Evolutionary conservation across 1,139 yeast species (phyloP).

Genomic region (Spathaspora sp.): DNA sequence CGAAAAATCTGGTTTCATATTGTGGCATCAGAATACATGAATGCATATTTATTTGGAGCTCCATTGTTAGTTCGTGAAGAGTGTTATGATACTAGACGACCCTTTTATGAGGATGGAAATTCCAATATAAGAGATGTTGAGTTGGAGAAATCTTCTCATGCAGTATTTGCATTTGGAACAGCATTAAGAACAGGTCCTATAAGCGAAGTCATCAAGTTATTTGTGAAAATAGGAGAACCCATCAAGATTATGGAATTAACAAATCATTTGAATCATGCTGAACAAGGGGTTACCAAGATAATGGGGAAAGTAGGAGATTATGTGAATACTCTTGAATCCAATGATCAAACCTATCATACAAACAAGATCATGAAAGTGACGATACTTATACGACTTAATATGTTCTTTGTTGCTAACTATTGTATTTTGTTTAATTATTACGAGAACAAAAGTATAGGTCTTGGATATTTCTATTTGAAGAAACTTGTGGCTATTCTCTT

Average conservation of each 20-base stretch:
- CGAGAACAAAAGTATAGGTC: constrained; percentile 23
- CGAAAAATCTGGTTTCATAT: constrained; percentile 54
- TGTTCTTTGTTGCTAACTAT: constrained; percentile 30
- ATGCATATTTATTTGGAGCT: constrained; percentile 41
- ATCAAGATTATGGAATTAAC: constrained; percentile 14
- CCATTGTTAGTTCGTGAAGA: constrained; percentile 31
- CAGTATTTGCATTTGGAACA: constrained; percentile 18
- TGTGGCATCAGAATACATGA: constrained; percentile 31
- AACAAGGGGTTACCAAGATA: constrained; percentile 25
- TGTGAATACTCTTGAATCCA: constrained; percentile 27
- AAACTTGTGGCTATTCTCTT: constrained; percentile 27
- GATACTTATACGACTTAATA: constrained; percentile 28
- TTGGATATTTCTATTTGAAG: constrained; percentile 29
- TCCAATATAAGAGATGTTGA: constrained; percentile 14
- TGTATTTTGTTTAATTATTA: constrained; percentile 34
- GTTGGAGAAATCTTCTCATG: constrained; percentile 16
- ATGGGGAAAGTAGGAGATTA: constrained; percentile 27
- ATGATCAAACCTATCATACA: constrained; percentile 17
- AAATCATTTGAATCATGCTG: constrained; percentile 28
- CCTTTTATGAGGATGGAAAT: constrained; percentile 20
- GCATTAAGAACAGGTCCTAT: constrained; percentile 17
- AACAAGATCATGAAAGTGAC: constrained; percentile 35
- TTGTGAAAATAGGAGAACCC: constrained; percentile 5
- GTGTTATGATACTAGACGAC: constrained; percentile 39
- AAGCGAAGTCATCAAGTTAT: constrained; percentile 8